Evolutionary conservation across 2,329 filamentous ascomycete species (phyloP).

Genomic region (Juglanconis sp.): DNA sequence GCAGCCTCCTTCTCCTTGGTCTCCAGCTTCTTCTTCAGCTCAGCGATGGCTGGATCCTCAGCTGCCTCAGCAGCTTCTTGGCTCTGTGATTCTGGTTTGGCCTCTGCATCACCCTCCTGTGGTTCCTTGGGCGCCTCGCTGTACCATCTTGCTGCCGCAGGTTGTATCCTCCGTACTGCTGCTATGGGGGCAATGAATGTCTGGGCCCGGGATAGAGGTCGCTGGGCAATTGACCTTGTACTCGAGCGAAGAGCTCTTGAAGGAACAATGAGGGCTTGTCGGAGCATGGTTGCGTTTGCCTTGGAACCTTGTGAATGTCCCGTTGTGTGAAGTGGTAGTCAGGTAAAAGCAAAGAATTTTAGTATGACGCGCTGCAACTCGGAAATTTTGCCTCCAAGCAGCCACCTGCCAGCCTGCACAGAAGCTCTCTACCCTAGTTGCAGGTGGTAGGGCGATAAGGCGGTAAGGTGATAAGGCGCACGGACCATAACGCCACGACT

Average conservation of each 20-base stretch:
- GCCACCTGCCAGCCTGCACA: neutral
- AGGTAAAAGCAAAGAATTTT: constrained; percentile 16
- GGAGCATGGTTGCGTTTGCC: constrained; percentile 37
- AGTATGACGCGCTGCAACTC: constrained; percentile 15
- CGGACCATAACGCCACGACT: neutral
- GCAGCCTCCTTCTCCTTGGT: constrained; percentile 52
- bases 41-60: constrained; percentile 30
- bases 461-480: constrained; percentile 16
- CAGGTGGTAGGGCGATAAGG: no score
- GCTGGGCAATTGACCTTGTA: constrained; percentile 33
- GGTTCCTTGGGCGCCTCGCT: constrained; percentile 33
- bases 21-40: constrained; percentile 51
- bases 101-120: constrained; percentile 27
- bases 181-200: constrained; percentile 34
- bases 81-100: constrained; percentile 23
- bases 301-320: neutral
- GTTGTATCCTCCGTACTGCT: constrained; percentile 30
- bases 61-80: constrained; percentile 22
- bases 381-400: constrained; percentile 13
- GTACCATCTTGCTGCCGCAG: constrained; percentile 44
- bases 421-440: neutral
- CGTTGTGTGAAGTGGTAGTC: constrained; percentile 6
- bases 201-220: constrained; percentile 35
- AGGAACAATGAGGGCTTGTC: constrained; percentile 41
- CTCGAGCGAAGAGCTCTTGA: constrained; percentile 43